These are phyloP conservation scores for Geum urbanum DNA, from an alignment of 306 rosid genomes.

Conservation along the genomic window DNA sequence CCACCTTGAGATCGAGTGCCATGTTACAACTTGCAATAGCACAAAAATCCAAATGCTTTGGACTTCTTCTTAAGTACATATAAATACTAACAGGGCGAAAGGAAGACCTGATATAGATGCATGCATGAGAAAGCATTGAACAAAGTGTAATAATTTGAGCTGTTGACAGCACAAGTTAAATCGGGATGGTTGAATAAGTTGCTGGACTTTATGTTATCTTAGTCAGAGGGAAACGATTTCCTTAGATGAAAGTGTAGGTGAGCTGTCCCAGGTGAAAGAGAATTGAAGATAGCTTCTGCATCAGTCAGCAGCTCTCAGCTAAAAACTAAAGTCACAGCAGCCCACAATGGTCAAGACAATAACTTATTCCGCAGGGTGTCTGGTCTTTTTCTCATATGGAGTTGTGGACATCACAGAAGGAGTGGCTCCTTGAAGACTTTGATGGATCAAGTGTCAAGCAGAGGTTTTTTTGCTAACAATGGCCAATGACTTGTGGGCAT, in stretches of 20 bases:
- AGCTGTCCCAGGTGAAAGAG: conserved; percentile 35
- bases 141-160: neutral
- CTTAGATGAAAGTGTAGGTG: conserved; percentile 41
- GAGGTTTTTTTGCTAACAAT: neutral
- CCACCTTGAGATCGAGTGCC: conserved; percentile 3
- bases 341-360: conserved; percentile 24
- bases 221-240: conserved; percentile 20
- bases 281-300: conserved; percentile 19
- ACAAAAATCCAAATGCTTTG: neutral
- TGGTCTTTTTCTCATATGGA: conserved; percentile 48
- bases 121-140: neutral
- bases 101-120: too few relatives aligned
- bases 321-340: conserved; percentile 35
- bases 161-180: conserved; percentile 15
- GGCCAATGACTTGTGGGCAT: conserved; percentile 3
- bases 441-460: neutral
- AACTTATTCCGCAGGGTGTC: conserved; percentile 53
- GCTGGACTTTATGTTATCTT: conserved; percentile 17
- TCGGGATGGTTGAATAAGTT: conserved; percentile 16
- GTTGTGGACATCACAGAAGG: conserved; percentile 18
- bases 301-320: conserved; percentile 17
- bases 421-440: conserved; percentile 2
- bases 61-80: neutral
- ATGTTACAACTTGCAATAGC: neutral
- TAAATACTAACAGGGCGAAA: too few relatives aligned